Evolutionary conservation across 768 basidiomycete genomes (phyloP).

Genomic region (Mrakia gelida): DNA sequence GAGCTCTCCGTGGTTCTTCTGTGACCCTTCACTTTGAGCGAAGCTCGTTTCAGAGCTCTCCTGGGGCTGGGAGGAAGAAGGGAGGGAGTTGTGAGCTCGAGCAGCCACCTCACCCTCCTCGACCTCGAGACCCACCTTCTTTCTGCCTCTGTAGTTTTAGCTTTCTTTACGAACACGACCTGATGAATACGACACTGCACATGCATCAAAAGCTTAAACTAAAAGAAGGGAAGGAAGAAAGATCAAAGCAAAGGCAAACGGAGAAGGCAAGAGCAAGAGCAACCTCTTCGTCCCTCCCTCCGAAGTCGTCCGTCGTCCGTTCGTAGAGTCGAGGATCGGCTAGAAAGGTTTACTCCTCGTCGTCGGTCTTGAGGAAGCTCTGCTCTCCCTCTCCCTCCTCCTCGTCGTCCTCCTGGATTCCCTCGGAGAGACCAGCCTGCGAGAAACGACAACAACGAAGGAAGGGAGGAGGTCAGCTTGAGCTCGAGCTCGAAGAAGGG

Average conservation of each 20-base stretch:
- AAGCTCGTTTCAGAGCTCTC: no score
- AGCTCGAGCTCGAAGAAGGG: neutral
- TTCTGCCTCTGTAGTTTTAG: neutral
- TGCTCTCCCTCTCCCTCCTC: slow-evolving; percentile 19
- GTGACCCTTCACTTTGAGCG: no score
- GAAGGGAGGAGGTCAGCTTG: neutral
- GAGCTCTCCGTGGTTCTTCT: no score
- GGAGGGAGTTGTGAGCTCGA: neutral
- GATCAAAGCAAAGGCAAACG: no score
- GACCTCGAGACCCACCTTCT: neutral
- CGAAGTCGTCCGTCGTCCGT: neutral
- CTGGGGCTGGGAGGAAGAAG: neutral
- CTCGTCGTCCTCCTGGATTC: slow-evolving; percentile 11
- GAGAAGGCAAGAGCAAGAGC: no score
- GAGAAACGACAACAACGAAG: neutral
- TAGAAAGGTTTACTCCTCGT: neutral
- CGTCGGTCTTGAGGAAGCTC: slow-evolving; percentile 14
- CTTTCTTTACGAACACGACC: neutral
- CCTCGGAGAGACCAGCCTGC: slow-evolving; percentile 14
- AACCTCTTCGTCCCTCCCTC: neutral
- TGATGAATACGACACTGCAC: neutral
- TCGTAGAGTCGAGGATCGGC: no score
- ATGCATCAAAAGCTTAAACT: no score
- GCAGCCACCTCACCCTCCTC: neutral
- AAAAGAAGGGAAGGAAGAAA: no score